Evolutionary conservation across 352 stramenopile species (phyloP), one percentile per base, ranked within the genome.

Genomic region (Globisporangium orthogonon): DNA sequence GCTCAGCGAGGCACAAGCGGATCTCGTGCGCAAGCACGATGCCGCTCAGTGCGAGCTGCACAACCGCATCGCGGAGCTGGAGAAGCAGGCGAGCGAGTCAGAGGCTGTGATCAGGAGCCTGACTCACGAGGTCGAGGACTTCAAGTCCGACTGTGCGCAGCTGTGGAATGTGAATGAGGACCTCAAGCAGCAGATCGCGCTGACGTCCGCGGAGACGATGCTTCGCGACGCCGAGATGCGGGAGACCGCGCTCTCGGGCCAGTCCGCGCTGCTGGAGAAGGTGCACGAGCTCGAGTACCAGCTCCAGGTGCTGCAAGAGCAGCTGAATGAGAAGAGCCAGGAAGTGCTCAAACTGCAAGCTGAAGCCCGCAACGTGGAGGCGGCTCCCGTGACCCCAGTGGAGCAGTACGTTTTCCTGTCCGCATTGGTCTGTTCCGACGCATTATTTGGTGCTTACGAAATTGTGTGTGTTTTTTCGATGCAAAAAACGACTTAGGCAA

Each of bases 121-220:
- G 59, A 75, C 62, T 15, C 76, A 84, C 47, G 73, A 83, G 29
- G 64, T 86, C 43, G 78, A 86, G 23, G 78, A 89, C 54, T 93
- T 87, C 62, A 91, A 89, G 52, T 74, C 90, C 51, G 82, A 92
- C 55, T 92, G 82, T 23, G 75, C 84, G 41, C 73, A 88, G 61
- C 58, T 92, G 39, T 92, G 82, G 82, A 81, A 88, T 41, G 60
- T 74, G 39, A 92, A 90, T 46, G 82, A 92, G 56, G 82, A 89
- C 14, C 56, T 92, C 13, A 90, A 90, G 65, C 78, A 89, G 60
- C 82, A 92, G 35, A 63, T 90, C 15, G 76, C 71, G 10, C 63
- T 80, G 17, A 66, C 73, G 18, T 78, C 82, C 5, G 72, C 76
- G 40, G 70, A 83, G 52, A 78, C 73, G 9, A 81, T 83, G 67